Conservation (phyloP, 179 eudicot genomes). For the Patellifolia procumbens region DNA sequence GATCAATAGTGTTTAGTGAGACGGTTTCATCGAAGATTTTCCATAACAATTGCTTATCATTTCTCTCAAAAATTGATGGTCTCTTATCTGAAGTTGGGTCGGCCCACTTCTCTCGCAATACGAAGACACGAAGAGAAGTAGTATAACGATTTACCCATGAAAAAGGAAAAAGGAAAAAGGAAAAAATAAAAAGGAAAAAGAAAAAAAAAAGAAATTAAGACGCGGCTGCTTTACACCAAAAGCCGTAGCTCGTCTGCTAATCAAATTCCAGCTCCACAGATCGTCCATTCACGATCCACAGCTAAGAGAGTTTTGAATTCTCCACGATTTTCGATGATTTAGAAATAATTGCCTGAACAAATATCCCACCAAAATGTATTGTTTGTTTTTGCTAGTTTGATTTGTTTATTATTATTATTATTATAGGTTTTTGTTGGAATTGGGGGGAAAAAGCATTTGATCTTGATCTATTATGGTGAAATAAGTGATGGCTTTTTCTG, state of each 20-base stretch:
- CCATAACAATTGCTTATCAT: too few species aligned
- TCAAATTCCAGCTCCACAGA: slow-evolving; percentile 28
- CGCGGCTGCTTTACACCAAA: slow-evolving; percentile 73
- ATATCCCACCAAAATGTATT: background rate
- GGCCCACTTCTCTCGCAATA: slow-evolving; percentile 15
- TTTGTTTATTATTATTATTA: background rate
- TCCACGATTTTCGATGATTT: background rate
- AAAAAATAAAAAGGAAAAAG: slow-evolving; percentile 7
- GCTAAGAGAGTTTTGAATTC: slow-evolving; percentile 6
- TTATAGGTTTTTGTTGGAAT: background rate
- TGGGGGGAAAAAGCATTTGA: slow-evolving; percentile 36
- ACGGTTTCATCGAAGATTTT: too few species aligned
- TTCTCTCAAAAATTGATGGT: too few species aligned
- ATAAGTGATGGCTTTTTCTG: slow-evolving; percentile 34
- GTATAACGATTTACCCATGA: background rate
- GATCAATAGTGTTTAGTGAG: too few species aligned
- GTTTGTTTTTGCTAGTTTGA: background rate
- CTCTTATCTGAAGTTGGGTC: slow-evolving; percentile 4
- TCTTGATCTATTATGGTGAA: slow-evolving; percentile 45
- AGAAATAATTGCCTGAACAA: background rate
- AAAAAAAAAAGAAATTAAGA: slow-evolving; percentile 29
- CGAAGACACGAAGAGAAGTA: slow-evolving; percentile 8
- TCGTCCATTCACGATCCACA: slow-evolving; percentile 34
- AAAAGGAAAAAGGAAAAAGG: background rate
- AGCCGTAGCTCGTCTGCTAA: slow-evolving; percentile 44